phyloP scores from a whole-genome alignment of 306 rosid species.

The Cucumis sativus region DNA sequence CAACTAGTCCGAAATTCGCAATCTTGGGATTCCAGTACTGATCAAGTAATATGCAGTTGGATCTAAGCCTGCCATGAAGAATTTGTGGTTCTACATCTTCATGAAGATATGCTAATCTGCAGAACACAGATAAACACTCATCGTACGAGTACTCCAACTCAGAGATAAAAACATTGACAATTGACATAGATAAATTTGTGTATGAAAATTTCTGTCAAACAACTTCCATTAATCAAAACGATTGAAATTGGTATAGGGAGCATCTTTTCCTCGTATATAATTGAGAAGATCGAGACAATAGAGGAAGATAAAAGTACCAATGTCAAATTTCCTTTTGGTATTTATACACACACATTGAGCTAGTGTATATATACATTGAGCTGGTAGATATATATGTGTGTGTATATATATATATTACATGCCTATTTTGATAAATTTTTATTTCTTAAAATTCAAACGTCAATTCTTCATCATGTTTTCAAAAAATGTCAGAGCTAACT shows the following conservation, averaged over 20 bases:
- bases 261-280: background rate
- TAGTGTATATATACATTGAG: too few species aligned
- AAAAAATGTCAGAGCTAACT: background rate
- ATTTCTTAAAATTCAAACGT: background rate
- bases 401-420: background rate
- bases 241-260: background rate
- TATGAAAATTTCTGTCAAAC: background rate
- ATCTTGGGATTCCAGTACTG: slow-evolving; percentile 45
- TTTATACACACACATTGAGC: too few species aligned
- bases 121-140: background rate
- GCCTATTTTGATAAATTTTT: background rate
- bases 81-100: slow-evolving; percentile 49
- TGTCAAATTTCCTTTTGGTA: too few species aligned
- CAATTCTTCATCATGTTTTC: background rate
- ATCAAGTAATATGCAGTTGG: slow-evolving; percentile 47
- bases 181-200: background rate
- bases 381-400: background rate
- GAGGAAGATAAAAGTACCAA: too few species aligned
- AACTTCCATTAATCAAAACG: background rate
- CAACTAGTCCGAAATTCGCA: slow-evolving; percentile 39
- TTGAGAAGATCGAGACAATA: background rate
- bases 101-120: slow-evolving; percentile 63
- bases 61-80: slow-evolving; percentile 36
- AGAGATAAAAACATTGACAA: background rate
- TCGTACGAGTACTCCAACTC: background rate